A percentile compares a stretch with the other conserved stretches of the same genome.
phyloP scores from a whole-genome alignment of 1,284 basidiomycete genomes.

The Cutaneotrichosporon mucoides region DNA sequence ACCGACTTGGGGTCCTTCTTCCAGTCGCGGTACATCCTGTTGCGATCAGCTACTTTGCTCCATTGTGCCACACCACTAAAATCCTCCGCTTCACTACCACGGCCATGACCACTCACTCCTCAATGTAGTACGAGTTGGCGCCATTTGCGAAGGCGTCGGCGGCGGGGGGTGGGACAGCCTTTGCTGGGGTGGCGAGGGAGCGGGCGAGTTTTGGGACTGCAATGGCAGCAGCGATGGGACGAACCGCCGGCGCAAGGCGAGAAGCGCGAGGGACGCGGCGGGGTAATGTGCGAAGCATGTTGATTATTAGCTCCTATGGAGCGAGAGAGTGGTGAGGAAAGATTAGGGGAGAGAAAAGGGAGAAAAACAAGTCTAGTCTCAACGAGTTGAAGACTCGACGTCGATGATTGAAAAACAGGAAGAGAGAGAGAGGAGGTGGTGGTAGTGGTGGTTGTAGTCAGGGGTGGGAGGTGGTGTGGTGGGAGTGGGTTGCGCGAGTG shows the following conservation, averaged over 20 bases:
- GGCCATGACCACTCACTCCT: constrained; percentile 56
- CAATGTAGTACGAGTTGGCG: constrained; percentile 90
- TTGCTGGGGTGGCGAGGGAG: constrained; percentile 35
- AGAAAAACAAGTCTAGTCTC: background rate
- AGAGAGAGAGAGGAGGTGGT: background rate
- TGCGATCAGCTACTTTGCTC: background rate
- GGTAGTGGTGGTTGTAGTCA: no score
- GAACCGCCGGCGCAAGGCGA: constrained; percentile 7
- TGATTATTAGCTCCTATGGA: constrained; percentile 5
- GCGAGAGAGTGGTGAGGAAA: background rate
- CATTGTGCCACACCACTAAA: no score
- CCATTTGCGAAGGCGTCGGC: constrained; percentile 73
- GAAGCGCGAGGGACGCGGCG: constrained; percentile 22
- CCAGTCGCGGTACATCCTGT: constrained; percentile 83
- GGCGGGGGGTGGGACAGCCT: constrained; percentile 42
- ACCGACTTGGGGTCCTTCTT: constrained; percentile 85
- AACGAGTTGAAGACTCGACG: background rate
- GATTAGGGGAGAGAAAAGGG: background rate
- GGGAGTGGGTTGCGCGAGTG: background rate
- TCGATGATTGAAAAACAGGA: background rate
- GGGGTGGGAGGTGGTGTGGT: background rate
- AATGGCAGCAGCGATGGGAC: constrained; percentile 8
- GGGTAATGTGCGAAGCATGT: constrained; percentile 33
- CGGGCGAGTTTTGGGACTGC: constrained; percentile 15
- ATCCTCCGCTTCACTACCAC: no score